Base-by-base conservation (phyloP, 495 filamentous ascomycete genomes). In the Astrothelium macrocarpum region DNA sequence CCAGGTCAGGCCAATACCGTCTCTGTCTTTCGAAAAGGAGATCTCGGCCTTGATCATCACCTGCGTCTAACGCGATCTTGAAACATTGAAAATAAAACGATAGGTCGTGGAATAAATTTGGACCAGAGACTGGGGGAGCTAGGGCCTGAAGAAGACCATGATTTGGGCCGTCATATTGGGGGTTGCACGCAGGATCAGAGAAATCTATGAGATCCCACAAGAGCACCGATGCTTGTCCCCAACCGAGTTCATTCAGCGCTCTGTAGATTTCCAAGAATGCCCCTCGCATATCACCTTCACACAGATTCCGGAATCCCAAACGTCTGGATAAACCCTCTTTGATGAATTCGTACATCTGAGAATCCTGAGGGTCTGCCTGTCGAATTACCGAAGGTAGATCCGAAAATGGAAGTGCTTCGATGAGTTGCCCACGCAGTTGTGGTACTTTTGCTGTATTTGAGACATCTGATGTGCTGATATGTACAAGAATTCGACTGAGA, bases 171-270 rank as follows among this genome's bases (percentile, higher is more conserved):
- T n/a, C n/a, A 18, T 49, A 49, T 4, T 49, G 45, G 18, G 45
- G 45, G 7, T 49, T 49, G 45, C 45, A 49, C 7, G 45, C 45
- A 5, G 18, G 45, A 49, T 49, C 18, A 49, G 45, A 49, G 45
- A 49, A 49, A 49, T 49, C 45, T 18, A 49, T 18, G 20, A 49
- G 45, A 49, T 49, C 45, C 45, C 45, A 49, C 45, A 49, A 49
- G 45, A 18, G 45, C 45, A 18, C 45, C 20, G 45, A 49, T 18
- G 45, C 45, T 20, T 18, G 7, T 49, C 7, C 45, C 45, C 7
- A 49, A 9, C 45, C 18, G 45, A 3, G 45, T 5, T 23, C 20
- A 49, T 49, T 49, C 45, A 49, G 45, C 7, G 45, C 45, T 10
- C 20, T 9, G 20, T 23, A 49, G 45, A 49, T 49, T 10, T 3